Evolutionary conservation across 192 early-diverging fungal genomes (phyloP).

Genomic region (Kickxella alabastrina): DNA sequence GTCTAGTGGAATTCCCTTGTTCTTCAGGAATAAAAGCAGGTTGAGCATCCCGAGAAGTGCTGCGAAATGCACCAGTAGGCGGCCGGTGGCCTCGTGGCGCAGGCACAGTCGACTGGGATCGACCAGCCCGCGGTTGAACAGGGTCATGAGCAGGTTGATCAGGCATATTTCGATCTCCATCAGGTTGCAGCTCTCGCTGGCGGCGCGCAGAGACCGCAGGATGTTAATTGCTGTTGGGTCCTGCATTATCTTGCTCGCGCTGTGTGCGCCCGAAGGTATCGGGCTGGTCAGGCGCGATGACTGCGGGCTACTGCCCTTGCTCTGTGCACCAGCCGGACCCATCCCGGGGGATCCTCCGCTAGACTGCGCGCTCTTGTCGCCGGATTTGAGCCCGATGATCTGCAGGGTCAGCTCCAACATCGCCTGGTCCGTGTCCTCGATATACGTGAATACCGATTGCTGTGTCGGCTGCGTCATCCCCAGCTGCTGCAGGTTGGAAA

Average conservation of each 20-base stretch:
- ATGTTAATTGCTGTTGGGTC: constrained; percentile 1
- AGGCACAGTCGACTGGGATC: constrained; percentile 14
- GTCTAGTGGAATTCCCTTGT: constrained; percentile 50
- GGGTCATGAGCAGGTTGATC: constrained; percentile 16
- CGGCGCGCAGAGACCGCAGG: constrained; percentile 13
- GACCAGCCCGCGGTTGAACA: constrained; percentile 17
- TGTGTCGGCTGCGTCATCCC: neutral
- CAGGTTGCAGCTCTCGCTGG: constrained; percentile 21
- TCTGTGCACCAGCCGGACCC: constrained; percentile 24
- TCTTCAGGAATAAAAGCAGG: constrained; percentile 47
- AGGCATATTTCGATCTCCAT: constrained; percentile 34
- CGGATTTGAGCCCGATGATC: constrained; percentile 80
- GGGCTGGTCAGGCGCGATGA: constrained; percentile 15
- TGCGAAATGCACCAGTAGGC: constrained; percentile 63
- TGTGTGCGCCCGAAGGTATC: constrained; percentile 3
- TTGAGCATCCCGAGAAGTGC: constrained; percentile 56
- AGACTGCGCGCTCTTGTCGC: constrained; percentile 61
- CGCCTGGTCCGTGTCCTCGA: constrained; percentile 79
- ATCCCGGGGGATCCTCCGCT: constrained; percentile 9
- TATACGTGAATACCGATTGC: constrained; percentile 47
- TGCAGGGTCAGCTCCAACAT: constrained; percentile 87
- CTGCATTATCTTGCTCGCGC: constrained; percentile 21
- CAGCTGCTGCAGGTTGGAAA: neutral
- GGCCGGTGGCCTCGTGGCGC: constrained; percentile 42
- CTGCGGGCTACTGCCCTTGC: constrained; percentile 1